Evolutionary conservation across 495 filamentous ascomycete species (phyloP), one percentile per base, ranked within the genome.

Genomic region (Pseudotulostoma volvatum): DNA sequence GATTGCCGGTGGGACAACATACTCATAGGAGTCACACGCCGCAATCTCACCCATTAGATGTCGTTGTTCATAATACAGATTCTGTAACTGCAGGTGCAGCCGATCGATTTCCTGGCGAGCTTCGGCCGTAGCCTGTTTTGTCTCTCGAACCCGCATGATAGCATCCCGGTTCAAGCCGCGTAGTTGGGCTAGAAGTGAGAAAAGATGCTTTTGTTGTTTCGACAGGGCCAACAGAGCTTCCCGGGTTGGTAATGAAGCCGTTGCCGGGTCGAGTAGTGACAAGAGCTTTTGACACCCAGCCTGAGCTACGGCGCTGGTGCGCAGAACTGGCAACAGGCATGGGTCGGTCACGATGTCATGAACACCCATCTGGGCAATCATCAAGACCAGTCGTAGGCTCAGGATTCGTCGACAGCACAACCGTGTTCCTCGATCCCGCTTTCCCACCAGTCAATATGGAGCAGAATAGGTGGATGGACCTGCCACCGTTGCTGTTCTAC

Each of bases 51-150:
- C 83, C 33, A 77, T 73, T 42, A 97, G 63, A 60, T 94, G 83
- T 41, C 82, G 69, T 55, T 94, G 85, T 56, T 97, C 90, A 55
- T 97, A 97, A 57, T 92, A 88, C 17, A 97, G 66, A 54, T 97
- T 97, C 55, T 96, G 87, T 18, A 96, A 66, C 52, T 92, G 79
- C 14, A 97, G 71, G 61, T 95, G 87, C 41, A 96, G 66, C 37
- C 76, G 72, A 52, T 97, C 90, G 38, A 95, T 83, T 57, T 94
- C 86, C 53, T 84, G 79, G 17, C 88, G 76, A 20, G 77, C 81
- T 53, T 94, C 84, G 19, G 81, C 79, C 7, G 92, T 95, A 47
- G 71, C 63, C 37, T 77, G 71, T 53, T 96, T 97, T 23, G 87
- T 93, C 39, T 86, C 74, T 40, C 90, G 76, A 25, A 88, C 81